A percentile compares a stretch with the other conserved stretches of the same genome.
Evolutionary conservation across 2,329 filamentous ascomycete species (phyloP).

Genomic region (Neurospora sp.): DNA sequence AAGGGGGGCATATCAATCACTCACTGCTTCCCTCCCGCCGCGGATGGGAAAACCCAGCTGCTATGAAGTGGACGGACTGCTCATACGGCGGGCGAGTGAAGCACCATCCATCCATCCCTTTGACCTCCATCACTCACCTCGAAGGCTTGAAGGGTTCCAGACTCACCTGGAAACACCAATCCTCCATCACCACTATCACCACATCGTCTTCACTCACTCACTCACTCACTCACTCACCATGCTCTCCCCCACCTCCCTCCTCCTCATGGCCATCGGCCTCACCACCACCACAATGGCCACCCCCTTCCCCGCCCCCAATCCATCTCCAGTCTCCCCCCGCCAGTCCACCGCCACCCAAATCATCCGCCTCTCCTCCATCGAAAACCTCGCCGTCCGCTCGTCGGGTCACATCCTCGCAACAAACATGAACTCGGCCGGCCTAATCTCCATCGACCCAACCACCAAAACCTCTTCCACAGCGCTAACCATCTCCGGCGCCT

Average conservation of each 20-base stretch:
- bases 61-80: background rate
- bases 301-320: background rate
- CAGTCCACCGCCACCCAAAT: constrained; percentile 19
- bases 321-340: constrained; percentile 3
- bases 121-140: background rate
- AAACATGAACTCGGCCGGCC: constrained; percentile 24
- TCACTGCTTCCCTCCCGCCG: background rate
- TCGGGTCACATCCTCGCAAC: constrained; percentile 24
- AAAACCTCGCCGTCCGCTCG: constrained; percentile 23
- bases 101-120: background rate
- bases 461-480: constrained; percentile 21
- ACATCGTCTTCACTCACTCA: background rate
- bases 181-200: background rate
- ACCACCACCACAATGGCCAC: constrained; percentile 1
- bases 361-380: constrained; percentile 19
- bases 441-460: constrained; percentile 20
- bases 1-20: background rate
- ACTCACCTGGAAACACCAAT: background rate
- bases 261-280: constrained; percentile 9
- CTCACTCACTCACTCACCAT: background rate
- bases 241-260: constrained; percentile 2
- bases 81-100: background rate
- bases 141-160: background rate
- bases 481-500: constrained; percentile 19
- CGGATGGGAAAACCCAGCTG: background rate